Evolutionary conservation across 352 stramenopile species (phyloP), one percentile per base, ranked within the genome.

Genomic region (Phytophthora hibernalis): DNA sequence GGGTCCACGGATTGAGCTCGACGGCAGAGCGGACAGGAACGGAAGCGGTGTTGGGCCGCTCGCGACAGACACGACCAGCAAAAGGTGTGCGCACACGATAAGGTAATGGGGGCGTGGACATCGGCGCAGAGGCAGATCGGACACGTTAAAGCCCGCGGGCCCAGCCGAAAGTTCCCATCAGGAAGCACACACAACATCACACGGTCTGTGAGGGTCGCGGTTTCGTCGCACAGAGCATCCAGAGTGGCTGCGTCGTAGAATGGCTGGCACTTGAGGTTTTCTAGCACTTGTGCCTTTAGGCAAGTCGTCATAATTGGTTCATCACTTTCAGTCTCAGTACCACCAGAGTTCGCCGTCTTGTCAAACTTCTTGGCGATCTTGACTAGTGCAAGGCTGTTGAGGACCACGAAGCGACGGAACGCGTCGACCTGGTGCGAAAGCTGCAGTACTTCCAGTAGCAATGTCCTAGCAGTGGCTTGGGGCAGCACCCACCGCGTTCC

Each of bases 321-420:
- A 20, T n/a, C n/a, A n/a, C n/a, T n/a, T n/a, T 58, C 61, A 0
- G 20, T 24, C 11, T 51, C 37, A 16, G 21, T 38, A 6, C 48
- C 30, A 15, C 45, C 40, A 44, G 54, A 20, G 5, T 75, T 71
- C 2, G 72, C 66, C 1, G 68, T 37, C 52, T 94, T 94, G 72
- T 90, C 85, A 47, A 91, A 90, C 63, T 94, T 94, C 70, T 94
- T 94, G 60, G 80, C 71, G 65, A 92, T 92, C 61, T 94, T 94
- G 54, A 92, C 82, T 24, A 94, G 75, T 30, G 85, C 85, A 28
- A 94, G 70, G 31, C 76, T 88, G 62, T 94, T 94, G 55, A 94
- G 77, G 48, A 94, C 70, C 49, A 92, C 81, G 61, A 88, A 94
- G 56, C 85, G 80, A 18, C 85, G 83, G 47, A 94, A 89, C 9